Evolutionary conservation across 2,329 filamentous ascomycete species (phyloP), one percentile per base, ranked within the genome.

Genomic region (Paramyrothecium roridum): DNA sequence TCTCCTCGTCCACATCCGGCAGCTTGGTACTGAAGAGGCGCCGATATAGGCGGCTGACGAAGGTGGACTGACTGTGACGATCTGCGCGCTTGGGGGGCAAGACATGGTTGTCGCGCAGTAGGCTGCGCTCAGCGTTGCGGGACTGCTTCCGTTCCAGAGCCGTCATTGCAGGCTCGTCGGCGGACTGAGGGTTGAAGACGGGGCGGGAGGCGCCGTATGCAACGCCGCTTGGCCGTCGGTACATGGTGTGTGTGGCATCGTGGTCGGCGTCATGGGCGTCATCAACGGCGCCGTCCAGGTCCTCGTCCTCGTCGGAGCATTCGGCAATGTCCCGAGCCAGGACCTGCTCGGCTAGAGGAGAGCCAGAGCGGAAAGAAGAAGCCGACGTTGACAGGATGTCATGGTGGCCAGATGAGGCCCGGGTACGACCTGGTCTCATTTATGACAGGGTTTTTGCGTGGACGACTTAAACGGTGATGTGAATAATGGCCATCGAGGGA

Each of bases 141-240:
- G 81, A 82, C 63, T 81, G 78, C 63, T 80, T 79, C 59, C 77
- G 75, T 65, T 88, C 86, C 8, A 77, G 67, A 50, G 76, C 76
- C 16, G 81, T 85, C 54, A 86, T 70, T 50, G 73, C 67, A 3
- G 78, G 72, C 50, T 80, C 78, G 19, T 77, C 75, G 16, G 73
- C 56, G 11, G 67, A 68, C 50, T 79, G 77, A 4, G 85, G 84
- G 23, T 90, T 81, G 56, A 96, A 79, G 4, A 88, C 83, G 3
- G 88, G 87, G 53, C 91, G 80, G 1, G 85, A 81, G 22, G 87
- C 87, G 13, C 88, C 89, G 57, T 84, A 90, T 30, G 88, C 86
- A 47, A 95, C 86, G 66, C 87, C 89, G 61, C 86, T 89, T 1
- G 91, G 90, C 48, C 91, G 83, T 54, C 89, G 85, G 73, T 95